These are phyloP conservation scores for Nigrograna mackinnonii DNA, from an alignment of 2,329 filamentous ascomycete species.

Conservation along the genomic window DNA sequence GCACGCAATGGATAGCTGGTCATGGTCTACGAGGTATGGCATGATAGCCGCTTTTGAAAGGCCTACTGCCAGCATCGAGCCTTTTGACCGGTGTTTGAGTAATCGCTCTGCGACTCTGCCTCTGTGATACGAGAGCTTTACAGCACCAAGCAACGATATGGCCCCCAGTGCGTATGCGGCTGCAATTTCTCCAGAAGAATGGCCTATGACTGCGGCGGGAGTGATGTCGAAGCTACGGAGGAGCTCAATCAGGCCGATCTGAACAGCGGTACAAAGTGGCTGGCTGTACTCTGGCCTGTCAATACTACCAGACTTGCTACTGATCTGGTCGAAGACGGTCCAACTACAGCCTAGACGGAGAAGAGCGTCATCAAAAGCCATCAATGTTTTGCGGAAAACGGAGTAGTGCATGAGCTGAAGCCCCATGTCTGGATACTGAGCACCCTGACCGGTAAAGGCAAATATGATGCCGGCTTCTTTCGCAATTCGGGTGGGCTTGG, in stretches of 20 bases:
- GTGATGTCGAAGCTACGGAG: conserved; percentile 8
- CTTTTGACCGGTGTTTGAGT: background rate
- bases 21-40: background rate
- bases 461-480: too few relatives aligned
- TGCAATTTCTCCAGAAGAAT: conserved; percentile 23
- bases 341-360: conserved; percentile 1
- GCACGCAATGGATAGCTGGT: conserved; percentile 9
- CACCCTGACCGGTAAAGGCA: conserved; percentile 20
- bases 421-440: conserved; percentile 13
- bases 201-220: conserved; percentile 15
- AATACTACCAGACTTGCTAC: too few relatives aligned
- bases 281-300: conserved; percentile 12
- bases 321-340: too few relatives aligned
- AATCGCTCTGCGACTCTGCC: conserved; percentile 2
- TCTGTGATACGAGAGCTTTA: conserved; percentile 1
- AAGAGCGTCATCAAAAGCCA: background rate
- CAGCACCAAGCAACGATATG: background rate
- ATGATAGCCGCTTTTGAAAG: background rate
- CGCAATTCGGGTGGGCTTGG: too few relatives aligned
- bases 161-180: conserved; percentile 14
- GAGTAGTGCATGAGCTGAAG: conserved; percentile 3
- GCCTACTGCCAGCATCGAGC: conserved; percentile 1
- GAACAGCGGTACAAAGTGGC: conserved; percentile 16
- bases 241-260: conserved; percentile 19
- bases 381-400: background rate